A percentile compares a stretch with the other conserved stretches of the same genome.
phyloP scores from a whole-genome alignment of 2,329 filamentous ascomycete species.

The Botrytis elliptica region DNA sequence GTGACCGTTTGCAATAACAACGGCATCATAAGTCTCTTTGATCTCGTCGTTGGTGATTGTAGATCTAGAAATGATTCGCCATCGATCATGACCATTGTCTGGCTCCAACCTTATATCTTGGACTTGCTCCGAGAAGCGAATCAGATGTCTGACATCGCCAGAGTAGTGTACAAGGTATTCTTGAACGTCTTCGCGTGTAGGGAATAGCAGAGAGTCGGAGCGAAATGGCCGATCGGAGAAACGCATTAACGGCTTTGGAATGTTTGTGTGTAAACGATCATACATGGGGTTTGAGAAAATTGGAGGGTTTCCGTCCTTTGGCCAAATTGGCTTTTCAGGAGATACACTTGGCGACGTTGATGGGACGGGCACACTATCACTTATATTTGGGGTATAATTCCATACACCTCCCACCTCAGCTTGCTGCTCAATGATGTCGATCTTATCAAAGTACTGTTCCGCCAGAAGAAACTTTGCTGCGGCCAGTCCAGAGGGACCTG shows the following conservation, averaged over 20 bases:
- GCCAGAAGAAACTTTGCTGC: constrained; percentile 78
- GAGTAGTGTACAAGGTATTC: constrained; percentile 70
- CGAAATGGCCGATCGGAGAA: constrained; percentile 72
- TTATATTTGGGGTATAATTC: constrained; percentile 63
- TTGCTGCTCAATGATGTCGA: constrained; percentile 82
- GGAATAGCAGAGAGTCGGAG: constrained; percentile 67
- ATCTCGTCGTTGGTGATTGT: constrained; percentile 31
- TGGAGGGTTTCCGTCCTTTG: constrained; percentile 40
- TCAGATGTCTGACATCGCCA: constrained; percentile 61
- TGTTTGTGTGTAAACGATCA: constrained; percentile 79
- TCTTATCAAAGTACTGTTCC: constrained; percentile 65
- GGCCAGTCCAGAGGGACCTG: constrained; percentile 75
- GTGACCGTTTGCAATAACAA: constrained; percentile 74
- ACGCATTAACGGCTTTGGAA: constrained; percentile 76
- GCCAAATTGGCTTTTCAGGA: constrained; percentile 61
- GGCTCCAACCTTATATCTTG: constrained; percentile 49
- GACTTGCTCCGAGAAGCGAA: constrained; percentile 71
- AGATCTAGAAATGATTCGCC: constrained; percentile 48
- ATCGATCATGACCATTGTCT: constrained; percentile 46
- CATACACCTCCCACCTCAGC: constrained; percentile 76
- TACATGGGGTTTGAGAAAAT: constrained; percentile 84
- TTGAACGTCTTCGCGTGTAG: constrained; percentile 67
- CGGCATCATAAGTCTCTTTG: constrained; percentile 57
- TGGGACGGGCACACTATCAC: constrained; percentile 57
- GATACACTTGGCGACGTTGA: constrained; percentile 64